phyloP scores from a whole-genome alignment of 164 flowering plant species.

The grape (Vitis vinifera) region DNA sequence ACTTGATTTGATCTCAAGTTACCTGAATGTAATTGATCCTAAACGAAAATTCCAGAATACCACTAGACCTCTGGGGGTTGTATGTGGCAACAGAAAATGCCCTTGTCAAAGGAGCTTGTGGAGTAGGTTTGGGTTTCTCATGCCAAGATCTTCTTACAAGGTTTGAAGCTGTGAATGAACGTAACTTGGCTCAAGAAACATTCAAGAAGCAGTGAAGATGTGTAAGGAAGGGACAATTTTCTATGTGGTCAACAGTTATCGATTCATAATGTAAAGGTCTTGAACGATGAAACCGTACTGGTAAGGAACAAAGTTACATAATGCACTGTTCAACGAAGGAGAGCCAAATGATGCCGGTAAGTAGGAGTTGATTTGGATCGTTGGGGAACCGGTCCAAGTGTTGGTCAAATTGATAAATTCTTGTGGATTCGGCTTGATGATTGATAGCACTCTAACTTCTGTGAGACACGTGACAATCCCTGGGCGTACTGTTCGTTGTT shows the following conservation, averaged over 20 bases:
- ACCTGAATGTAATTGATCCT: too few species aligned
- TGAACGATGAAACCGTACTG: too few species aligned
- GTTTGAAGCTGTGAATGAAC: conserved; percentile 34
- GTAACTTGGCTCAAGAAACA: conserved; percentile 34
- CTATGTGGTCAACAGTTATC: too few species aligned
- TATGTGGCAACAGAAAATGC: conserved; percentile 58
- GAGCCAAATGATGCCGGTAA: conserved; percentile 63
- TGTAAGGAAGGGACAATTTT: too few species aligned
- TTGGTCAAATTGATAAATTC: conserved; percentile 96
- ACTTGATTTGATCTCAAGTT: too few species aligned
- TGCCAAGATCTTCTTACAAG: conserved; percentile 68
- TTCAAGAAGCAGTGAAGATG: conserved; percentile 36
- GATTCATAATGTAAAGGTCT: too few species aligned
- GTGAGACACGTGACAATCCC: conserved; percentile 80
- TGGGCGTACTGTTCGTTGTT: conserved; percentile 92
- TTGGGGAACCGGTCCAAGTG: conserved; percentile 95
- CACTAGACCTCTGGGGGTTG: conserved; percentile 38
- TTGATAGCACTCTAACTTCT: conserved; percentile 91
- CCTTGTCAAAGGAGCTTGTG: conserved; percentile 97
- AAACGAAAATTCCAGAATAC: too few species aligned
- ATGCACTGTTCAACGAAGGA: conserved; percentile 98
- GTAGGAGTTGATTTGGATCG: conserved; percentile 89
- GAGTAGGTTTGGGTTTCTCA: conserved; percentile 78
- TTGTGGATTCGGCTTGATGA: conserved; percentile 90
- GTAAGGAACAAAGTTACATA: too few species aligned